Percentiles rank a stretch among this genome's conserved stretches.
phyloP scores from a whole-genome alignment of 164 flowering plant genomes.

The Chloranthus sessilifolius region DNA sequence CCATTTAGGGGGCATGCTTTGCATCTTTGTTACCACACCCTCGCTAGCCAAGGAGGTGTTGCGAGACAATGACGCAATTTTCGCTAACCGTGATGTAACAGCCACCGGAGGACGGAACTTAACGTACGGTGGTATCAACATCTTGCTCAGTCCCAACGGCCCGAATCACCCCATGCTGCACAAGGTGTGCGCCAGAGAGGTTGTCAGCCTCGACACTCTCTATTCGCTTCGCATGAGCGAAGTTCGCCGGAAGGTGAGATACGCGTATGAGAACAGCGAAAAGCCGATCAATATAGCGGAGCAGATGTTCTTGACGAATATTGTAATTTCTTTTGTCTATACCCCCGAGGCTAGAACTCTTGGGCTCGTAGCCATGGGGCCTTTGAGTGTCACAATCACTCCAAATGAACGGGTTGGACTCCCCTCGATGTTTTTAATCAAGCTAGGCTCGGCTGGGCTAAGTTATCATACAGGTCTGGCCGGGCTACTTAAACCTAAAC shows the following conservation, averaged over 20 bases:
- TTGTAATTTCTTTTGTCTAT: no score
- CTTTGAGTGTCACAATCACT: no score
- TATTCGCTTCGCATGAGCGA: constrained; percentile 4
- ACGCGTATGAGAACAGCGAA: background rate
- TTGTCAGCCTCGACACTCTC: constrained; percentile 9
- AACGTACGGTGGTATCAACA: constrained; percentile 3
- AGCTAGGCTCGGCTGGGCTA: no score
- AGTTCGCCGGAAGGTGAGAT: background rate
- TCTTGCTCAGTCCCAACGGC: constrained; percentile 6
- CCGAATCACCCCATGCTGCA: constrained; percentile 7
- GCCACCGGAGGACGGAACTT: background rate
- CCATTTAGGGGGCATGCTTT: background rate
- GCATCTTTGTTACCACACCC: background rate
- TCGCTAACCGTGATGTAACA: constrained; percentile 15
- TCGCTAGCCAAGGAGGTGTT: constrained; percentile 8
- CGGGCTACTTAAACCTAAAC: no score
- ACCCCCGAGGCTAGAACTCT: no score
- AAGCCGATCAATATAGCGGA: constrained; percentile 9
- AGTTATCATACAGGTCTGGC: no score
- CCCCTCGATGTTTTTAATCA: no score
- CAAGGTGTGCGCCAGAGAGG: constrained; percentile 8
- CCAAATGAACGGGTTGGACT: no score
- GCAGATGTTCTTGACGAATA: constrained; percentile 7
- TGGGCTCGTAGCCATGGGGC: no score
- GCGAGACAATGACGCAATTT: constrained; percentile 7